These are phyloP conservation scores for Fomitopsis pinicola DNA, from an alignment of 1,284 basidiomycete species.

Conservation along the genomic window DNA sequence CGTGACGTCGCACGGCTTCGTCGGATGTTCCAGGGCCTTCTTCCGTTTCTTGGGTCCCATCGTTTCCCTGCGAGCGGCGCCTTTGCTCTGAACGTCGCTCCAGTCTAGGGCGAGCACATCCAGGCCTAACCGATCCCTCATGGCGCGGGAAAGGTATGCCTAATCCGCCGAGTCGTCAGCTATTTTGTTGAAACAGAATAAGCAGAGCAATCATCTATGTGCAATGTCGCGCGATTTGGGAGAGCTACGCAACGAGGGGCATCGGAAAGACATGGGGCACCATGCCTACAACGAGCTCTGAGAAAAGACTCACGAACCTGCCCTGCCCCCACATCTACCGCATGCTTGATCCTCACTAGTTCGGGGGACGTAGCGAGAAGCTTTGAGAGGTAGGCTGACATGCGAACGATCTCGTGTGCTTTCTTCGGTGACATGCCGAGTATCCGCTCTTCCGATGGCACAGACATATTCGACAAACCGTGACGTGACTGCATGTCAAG, in stretches of 20 bases:
- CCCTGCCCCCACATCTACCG: conserved; percentile 51
- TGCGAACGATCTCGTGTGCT: conserved; percentile 44
- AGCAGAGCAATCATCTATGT: not conserved
- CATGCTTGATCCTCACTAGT: conserved; percentile 26
- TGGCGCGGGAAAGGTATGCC: conserved; percentile 46
- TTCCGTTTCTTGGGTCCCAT: not conserved
- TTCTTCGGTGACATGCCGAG: conserved; percentile 53
- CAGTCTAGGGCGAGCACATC: conserved; percentile 51
- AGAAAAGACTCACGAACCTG: conserved; percentile 34
- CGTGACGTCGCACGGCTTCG: not conserved
- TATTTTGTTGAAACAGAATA: not conserved
- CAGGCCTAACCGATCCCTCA: conserved; percentile 30
- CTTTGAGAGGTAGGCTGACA: conserved; percentile 35
- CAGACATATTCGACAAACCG: not conserved
- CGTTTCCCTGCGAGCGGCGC: conserved; percentile 34
- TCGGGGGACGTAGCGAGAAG: conserved; percentile 19
- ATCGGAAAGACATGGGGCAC: not conserved
- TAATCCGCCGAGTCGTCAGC: conserved; percentile 15
- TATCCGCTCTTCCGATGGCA: conserved; percentile 2
- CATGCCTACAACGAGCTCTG: not conserved
- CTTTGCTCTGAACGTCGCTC: conserved; percentile 37
- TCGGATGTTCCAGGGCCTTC: not conserved
- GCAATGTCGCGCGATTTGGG: no score
- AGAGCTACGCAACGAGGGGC: not conserved
- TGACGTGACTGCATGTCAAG: not conserved